Conservation (phyloP, 768 basidiomycete species). For the Lepiota venenata region DNA sequence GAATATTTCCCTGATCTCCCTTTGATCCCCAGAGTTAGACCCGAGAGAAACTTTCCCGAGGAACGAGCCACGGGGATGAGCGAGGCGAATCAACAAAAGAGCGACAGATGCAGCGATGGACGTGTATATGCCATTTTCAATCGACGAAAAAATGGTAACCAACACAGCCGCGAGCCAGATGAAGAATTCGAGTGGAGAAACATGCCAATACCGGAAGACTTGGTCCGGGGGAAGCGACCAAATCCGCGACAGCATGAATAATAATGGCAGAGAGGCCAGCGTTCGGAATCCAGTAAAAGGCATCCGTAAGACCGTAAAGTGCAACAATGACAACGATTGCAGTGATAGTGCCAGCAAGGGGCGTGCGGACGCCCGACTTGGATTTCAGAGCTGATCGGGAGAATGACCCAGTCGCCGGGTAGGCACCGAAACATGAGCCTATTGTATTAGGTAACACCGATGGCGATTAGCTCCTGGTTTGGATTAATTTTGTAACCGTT, state of each 20-base stretch:
- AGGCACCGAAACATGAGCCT: constrained; percentile 87
- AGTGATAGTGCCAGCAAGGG: constrained; percentile 81
- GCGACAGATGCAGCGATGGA: constrained; percentile 78
- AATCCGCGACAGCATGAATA: constrained; percentile 87
- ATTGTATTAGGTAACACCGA: constrained; percentile 95
- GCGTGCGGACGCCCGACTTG: constrained; percentile 97
- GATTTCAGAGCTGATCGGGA: constrained; percentile 96
- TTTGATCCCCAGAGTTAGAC: constrained; percentile 30
- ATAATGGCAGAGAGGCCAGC: constrained; percentile 90
- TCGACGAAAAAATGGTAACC: constrained; percentile 88
- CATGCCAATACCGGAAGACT: constrained; percentile 89
- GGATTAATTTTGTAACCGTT: constrained; percentile 95
- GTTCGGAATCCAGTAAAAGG: constrained; percentile 87
- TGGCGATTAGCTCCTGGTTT: constrained; percentile 94
- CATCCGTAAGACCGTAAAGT: constrained; percentile 88
- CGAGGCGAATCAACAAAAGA: constrained; percentile 82
- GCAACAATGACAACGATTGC: constrained; percentile 90
- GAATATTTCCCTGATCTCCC: constrained; percentile 70
- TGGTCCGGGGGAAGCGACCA: constrained; percentile 82
- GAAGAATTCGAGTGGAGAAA: constrained; percentile 88
- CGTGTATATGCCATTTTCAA: constrained; percentile 90
- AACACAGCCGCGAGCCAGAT: constrained; percentile 87
- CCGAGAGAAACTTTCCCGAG: constrained; percentile 78
- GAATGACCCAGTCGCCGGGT: constrained; percentile 98
- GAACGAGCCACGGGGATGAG: constrained; percentile 87